Percentiles rank a stretch among this genome's conserved stretches.
Evolutionary conservation across 345 rosid species (phyloP).

Genomic region (Hypericum perforatum): DNA sequence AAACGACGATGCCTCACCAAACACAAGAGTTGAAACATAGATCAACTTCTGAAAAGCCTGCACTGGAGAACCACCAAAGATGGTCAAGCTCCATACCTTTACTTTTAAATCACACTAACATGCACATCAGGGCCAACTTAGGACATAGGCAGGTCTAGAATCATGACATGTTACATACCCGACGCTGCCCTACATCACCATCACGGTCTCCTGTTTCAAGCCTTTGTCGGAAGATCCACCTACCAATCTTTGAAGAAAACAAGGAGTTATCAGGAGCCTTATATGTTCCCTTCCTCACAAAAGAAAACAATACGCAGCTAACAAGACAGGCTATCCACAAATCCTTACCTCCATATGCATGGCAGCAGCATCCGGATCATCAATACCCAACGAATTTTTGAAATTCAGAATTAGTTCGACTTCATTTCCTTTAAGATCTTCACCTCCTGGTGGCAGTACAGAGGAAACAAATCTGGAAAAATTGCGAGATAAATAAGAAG

Average conservation of each 20-base stretch:
- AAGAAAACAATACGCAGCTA: no score
- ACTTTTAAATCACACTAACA: background rate
- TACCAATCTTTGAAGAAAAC: conserved; percentile 54
- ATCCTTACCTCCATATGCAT: conserved; percentile 87
- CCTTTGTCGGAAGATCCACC: conserved; percentile 84
- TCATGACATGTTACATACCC: conserved; percentile 44
- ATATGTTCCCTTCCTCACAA: background rate
- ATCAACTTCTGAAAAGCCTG: conserved; percentile 99
- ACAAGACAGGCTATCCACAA: no score
- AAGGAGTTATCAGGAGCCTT: background rate
- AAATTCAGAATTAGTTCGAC: conserved; percentile 63
- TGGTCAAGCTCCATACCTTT: conserved; percentile 46
- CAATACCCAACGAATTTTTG: conserved; percentile 79
- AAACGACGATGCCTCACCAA: conserved; percentile 92
- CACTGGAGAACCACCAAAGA: conserved; percentile 51
- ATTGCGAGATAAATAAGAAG: background rate
- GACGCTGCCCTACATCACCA: conserved; percentile 77
- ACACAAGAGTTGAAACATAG: conserved; percentile 86
- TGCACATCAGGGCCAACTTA: background rate
- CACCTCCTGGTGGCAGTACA: conserved; percentile 60
- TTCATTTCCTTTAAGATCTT: conserved; percentile 82
- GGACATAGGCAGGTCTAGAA: background rate
- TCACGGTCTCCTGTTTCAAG: conserved; percentile 97
- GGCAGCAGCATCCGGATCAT: conserved; percentile 92
- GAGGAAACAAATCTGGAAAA: conserved; percentile 60